Conservation (phyloP, 805 yeast genomes). For the Priceomyces castillae region DNA sequence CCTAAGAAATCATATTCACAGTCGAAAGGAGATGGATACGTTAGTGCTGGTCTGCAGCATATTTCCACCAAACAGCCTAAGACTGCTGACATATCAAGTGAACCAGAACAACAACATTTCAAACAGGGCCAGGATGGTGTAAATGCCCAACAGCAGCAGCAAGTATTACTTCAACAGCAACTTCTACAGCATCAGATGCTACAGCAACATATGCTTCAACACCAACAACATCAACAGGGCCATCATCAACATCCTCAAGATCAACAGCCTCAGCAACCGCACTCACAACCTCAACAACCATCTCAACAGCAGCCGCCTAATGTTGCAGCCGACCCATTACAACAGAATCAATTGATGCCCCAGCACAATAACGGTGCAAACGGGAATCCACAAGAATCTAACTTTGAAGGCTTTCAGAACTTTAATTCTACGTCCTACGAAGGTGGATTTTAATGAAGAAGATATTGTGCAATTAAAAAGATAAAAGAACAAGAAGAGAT, state of each 20-base stretch:
- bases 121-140: conserved; percentile 10
- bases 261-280: conserved; percentile 7
- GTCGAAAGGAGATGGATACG: conserved; percentile 19
- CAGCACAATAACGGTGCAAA: background rate
- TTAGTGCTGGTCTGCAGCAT: background rate
- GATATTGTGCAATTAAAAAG: background rate
- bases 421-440: conserved; percentile 7
- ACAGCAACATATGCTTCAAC: conserved; percentile 17
- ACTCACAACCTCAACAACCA: conserved; percentile 5
- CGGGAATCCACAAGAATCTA: conserved; percentile 2
- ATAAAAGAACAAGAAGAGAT: background rate
- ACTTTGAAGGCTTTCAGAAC: conserved; percentile 7
- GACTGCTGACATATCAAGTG: conserved; percentile 1
- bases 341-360: conserved; percentile 1
- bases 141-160: conserved; percentile 3
- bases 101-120: conserved; percentile 1
- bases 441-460: conserved; percentile 5
- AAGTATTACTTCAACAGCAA: conserved; percentile 12
- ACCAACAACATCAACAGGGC: conserved; percentile 13
- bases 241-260: conserved; percentile 10
- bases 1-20: conserved; percentile 39
- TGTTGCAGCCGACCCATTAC: background rate
- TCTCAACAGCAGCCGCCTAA: background rate
- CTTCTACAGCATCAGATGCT: conserved; percentile 18
- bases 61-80: conserved; percentile 1